Evolutionary conservation across 2,329 filamentous ascomycete species (phyloP), one percentile per base, ranked within the genome.

Genomic region (Emergomyces orientalis): DNA sequence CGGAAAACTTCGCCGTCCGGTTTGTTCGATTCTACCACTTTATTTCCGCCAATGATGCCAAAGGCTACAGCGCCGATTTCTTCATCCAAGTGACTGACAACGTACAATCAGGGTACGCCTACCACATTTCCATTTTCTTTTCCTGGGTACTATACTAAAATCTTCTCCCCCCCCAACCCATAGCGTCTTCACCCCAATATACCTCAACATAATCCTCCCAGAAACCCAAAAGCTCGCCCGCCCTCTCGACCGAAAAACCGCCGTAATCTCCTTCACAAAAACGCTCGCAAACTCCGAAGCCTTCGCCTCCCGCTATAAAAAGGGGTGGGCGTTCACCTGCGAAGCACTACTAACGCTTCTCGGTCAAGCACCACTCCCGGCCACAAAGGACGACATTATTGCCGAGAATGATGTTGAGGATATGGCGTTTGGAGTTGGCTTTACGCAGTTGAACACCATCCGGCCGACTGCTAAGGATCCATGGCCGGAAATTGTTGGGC

Each of bases 1-100:
- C 92, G 0, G 93, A 97, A 69, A 88, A 86, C 56, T 89, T 96
- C 76, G 89, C 91, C 69, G 80, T 90, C 62, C 88, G 91, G 61
- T 97, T 99, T 73, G 89, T 92, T 61, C 88, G 91, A 41, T 95
- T 99, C 80, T 99, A 95, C 75, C 93, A 99, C 75, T 86, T 97
- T 66, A 84, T 97, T 62, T 90, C 90, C 37, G 90, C 91, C 22
- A 83, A 82, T 65, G 85, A 88, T 41, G 88, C 94, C 66, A 85
- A 86, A 67, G 91, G 91, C n/a, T 86, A 94, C 63, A 94, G 93
- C 57, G 85, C 91, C 8, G 94, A 99, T 76, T 96, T 91, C 78
- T 94, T 97, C 78, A 89, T 97, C 76, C 83, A 83, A 67, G 84
- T 91, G 66, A 87, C 90, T n/a, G 89, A 97, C 72, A 81, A 86